Evolutionary conservation across 1,284 basidiomycete species (phyloP).

Genomic region (Pseudozyma pruni): DNA sequence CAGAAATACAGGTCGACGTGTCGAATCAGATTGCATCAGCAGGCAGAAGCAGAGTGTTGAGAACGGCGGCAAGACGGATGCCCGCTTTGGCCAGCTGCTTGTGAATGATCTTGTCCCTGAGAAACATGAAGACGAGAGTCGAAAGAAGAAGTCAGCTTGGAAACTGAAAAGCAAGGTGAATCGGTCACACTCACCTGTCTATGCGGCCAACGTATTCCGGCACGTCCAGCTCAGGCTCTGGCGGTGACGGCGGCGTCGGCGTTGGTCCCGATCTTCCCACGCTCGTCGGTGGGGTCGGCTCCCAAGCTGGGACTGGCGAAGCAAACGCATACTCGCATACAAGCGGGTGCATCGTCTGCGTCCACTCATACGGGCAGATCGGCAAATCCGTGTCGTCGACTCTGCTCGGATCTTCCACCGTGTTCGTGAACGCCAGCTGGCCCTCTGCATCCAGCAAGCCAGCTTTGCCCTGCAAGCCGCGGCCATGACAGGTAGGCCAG

Average conservation of each 20-base stretch:
- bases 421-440: slow-evolving; percentile 20
- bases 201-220: slow-evolving; percentile 77
- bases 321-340: slow-evolving; percentile 74
- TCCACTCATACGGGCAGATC: slow-evolving; percentile 77
- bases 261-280: slow-evolving; percentile 1
- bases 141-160: no score
- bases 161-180: no score
- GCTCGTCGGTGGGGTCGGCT: slow-evolving; percentile 8
- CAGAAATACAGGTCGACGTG: no score
- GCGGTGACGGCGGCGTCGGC: slow-evolving; percentile 15
- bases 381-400: slow-evolving; percentile 68
- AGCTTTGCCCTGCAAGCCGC: neutral
- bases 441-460: slow-evolving; percentile 6
- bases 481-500: slow-evolving; percentile 60
- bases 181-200: slow-evolving; percentile 32
- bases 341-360: slow-evolving; percentile 53
- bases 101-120: slow-evolving; percentile 80
- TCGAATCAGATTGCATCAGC: neutral
- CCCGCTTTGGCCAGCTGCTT: slow-evolving; percentile 83
- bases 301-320: slow-evolving; percentile 70
- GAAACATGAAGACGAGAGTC: no score
- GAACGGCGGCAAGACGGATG: slow-evolving; percentile 79
- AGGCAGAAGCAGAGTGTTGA: slow-evolving; percentile 73
- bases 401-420: slow-evolving; percentile 10
- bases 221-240: slow-evolving; percentile 81